Percentiles rank a stretch among this genome's conserved stretches.
Conservation (phyloP, 2,329 filamentous ascomycete genomes). For the Botryotinia globosa region DNA sequence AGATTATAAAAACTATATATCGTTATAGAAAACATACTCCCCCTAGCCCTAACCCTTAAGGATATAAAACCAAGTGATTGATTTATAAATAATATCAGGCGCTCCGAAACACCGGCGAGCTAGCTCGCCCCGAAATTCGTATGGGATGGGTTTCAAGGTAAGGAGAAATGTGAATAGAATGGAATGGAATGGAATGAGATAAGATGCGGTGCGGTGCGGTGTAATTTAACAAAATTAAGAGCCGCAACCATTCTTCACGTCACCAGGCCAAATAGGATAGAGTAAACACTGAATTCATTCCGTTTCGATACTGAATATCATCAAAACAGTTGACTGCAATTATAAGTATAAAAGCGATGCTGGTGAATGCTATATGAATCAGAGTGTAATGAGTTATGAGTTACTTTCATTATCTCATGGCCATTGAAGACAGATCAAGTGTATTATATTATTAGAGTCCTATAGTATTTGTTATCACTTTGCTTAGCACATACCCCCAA, state of each 20-base stretch:
- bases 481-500: neutral
- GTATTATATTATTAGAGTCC: neutral
- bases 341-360: neutral
- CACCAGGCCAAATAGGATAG: neutral
- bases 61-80: too few relatives aligned
- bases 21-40: too few relatives aligned
- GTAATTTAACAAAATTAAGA: neutral
- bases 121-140: too few relatives aligned
- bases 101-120: too few relatives aligned
- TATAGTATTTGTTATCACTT: neutral
- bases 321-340: neutral
- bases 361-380: neutral
- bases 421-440: neutral
- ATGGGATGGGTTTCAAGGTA: too few relatives aligned
- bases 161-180: neutral
- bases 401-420: neutral
- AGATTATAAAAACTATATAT: too few relatives aligned
- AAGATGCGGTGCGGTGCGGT: too few relatives aligned
- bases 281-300: neutral
- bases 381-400: too few relatives aligned
- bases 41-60: too few relatives aligned
- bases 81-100: too few relatives aligned
- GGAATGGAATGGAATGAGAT: neutral
- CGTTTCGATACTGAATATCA: neutral
- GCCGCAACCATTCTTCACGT: neutral